phyloP scores from a whole-genome alignment of 1,139 yeast genomes.

The Taiozyma sp. region DNA sequence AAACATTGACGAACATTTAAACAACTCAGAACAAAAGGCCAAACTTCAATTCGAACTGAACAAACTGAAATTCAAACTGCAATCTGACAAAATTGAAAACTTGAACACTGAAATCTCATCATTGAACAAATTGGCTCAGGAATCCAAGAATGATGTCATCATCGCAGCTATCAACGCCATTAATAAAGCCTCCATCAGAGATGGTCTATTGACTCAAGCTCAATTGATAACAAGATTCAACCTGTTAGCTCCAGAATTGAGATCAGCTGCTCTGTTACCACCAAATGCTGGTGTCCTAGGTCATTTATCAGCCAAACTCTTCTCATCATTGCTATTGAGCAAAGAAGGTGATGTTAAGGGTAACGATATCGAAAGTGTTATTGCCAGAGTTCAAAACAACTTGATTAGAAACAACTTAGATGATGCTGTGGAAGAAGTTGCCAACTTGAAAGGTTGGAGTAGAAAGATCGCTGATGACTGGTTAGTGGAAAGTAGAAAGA shows the following conservation, averaged over 20 bases:
- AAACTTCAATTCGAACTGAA: slow-evolving; percentile 53
- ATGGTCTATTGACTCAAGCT: slow-evolving; percentile 46
- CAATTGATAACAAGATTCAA: slow-evolving; percentile 49
- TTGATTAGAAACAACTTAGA: slow-evolving; percentile 76
- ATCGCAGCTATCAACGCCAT: slow-evolving; percentile 32
- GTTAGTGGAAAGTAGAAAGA: slow-evolving; percentile 84
- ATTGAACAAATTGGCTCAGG: slow-evolving; percentile 39
- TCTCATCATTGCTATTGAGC: slow-evolving; percentile 68
- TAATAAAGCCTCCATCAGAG: slow-evolving; percentile 43
- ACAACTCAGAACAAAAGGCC: slow-evolving; percentile 50
- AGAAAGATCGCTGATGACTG: slow-evolving; percentile 88
- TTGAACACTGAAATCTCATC: slow-evolving; percentile 43
- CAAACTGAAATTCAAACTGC: slow-evolving; percentile 42
- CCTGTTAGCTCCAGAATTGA: slow-evolving; percentile 76
- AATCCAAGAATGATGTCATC: slow-evolving; percentile 37
- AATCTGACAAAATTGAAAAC: slow-evolving; percentile 32
- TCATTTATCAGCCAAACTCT: slow-evolving; percentile 73
- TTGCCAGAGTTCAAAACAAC: slow-evolving; percentile 80
- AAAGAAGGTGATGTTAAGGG: slow-evolving; percentile 66
- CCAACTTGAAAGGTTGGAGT: slow-evolving; percentile 90
- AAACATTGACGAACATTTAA: slow-evolving; percentile 53
- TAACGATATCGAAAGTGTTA: slow-evolving; percentile 80
- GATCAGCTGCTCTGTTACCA: slow-evolving; percentile 84
- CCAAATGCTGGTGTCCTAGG: slow-evolving; percentile 96
- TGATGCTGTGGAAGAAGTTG: slow-evolving; percentile 89